Conservation (phyloP, 768 basidiomycete genomes). For the Auricularia auricula-judae region DNA sequence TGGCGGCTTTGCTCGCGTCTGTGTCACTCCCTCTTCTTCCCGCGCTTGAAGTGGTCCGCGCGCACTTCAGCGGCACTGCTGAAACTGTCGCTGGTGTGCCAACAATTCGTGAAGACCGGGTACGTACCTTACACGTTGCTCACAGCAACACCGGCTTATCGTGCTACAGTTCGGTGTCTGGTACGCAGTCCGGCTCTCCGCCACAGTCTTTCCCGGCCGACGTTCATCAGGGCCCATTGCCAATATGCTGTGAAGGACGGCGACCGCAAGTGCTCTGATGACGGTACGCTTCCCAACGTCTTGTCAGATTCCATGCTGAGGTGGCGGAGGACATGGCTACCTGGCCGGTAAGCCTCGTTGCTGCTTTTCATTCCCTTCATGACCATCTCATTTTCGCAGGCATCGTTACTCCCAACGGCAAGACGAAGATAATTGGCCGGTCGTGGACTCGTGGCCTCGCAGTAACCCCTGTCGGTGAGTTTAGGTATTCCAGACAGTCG, state of each 20-base stretch:
- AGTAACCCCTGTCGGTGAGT: slow-evolving; percentile 64
- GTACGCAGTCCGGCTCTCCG: too few relatives aligned
- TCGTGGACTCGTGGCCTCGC: slow-evolving; percentile 68
- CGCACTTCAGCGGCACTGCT: slow-evolving; percentile 28
- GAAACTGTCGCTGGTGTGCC: slow-evolving; percentile 10
- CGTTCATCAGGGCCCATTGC: too few relatives aligned
- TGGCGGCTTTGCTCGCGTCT: slow-evolving; percentile 55
- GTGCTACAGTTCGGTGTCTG: too few relatives aligned
- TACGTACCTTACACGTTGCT: slow-evolving; percentile 23
- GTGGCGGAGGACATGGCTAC: slow-evolving; percentile 43
- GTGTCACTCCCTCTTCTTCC: slow-evolving; percentile 62
- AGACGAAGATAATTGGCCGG: slow-evolving; percentile 26
- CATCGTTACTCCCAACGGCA: slow-evolving; percentile 24
- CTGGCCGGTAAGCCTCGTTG: slow-evolving; percentile 17
- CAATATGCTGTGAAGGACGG: not conserved
- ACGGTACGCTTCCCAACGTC: not conserved
- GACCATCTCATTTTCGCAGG: slow-evolving; percentile 11
- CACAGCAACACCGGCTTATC: too few relatives aligned
- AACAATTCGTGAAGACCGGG: slow-evolving; percentile 37
- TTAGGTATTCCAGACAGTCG: not conserved
- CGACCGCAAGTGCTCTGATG: not conserved
- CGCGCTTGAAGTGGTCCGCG: slow-evolving; percentile 57
- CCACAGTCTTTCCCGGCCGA: too few relatives aligned
- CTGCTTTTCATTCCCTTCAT: not conserved
- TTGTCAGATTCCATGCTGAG: too few relatives aligned